These are phyloP conservation scores for Ascochyta pisi DNA, from an alignment of 2,329 filamentous ascomycete genomes.

Conservation along the genomic window DNA sequence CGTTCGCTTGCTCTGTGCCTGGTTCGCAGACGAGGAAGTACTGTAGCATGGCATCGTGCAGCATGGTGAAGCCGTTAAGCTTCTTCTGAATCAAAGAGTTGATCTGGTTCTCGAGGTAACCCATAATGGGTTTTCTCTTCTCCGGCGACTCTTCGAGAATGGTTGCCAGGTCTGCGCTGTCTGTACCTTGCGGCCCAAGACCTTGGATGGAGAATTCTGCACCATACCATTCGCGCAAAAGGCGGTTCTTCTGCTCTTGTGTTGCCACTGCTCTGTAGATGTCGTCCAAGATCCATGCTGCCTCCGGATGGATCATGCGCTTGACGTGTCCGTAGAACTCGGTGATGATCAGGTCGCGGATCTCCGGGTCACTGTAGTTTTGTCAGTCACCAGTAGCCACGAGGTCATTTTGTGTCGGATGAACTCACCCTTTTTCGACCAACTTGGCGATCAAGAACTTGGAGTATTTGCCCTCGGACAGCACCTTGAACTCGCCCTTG, in stretches of 20 bases:
- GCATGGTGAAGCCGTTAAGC: conserved; percentile 94
- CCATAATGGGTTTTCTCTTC: conserved; percentile 87
- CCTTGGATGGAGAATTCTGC: conserved; percentile 88
- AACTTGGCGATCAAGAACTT: conserved; percentile 98
- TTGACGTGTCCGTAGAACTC: conserved; percentile 96
- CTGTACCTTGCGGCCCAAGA: conserved; percentile 53
- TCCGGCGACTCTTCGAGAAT: conserved; percentile 81
- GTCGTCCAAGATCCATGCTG: conserved; percentile 97
- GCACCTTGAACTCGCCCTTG: conserved; percentile 78
- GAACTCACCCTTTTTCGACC: conserved; percentile 73
- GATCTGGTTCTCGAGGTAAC: conserved; percentile 82
- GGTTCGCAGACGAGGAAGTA: conserved; percentile 84
- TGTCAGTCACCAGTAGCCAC: conserved; percentile 24
- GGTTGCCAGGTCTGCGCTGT: conserved; percentile 70
- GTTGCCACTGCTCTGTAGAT: conserved; percentile 90
- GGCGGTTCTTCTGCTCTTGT: conserved; percentile 80
- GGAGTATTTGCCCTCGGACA: conserved; percentile 94
- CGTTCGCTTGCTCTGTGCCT: conserved; percentile 80
- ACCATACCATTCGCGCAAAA: conserved; percentile 96
- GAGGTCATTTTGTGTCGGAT: not conserved
- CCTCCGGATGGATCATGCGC: conserved; percentile 92
- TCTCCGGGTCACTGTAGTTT: conserved; percentile 72
- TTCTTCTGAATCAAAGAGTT: conserved; percentile 96
- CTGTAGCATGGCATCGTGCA: conserved; percentile 97
- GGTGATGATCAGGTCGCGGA: conserved; percentile 85